phyloP scores from a whole-genome alignment of 768 basidiomycete species.

The Tremella yokohamensis region DNA sequence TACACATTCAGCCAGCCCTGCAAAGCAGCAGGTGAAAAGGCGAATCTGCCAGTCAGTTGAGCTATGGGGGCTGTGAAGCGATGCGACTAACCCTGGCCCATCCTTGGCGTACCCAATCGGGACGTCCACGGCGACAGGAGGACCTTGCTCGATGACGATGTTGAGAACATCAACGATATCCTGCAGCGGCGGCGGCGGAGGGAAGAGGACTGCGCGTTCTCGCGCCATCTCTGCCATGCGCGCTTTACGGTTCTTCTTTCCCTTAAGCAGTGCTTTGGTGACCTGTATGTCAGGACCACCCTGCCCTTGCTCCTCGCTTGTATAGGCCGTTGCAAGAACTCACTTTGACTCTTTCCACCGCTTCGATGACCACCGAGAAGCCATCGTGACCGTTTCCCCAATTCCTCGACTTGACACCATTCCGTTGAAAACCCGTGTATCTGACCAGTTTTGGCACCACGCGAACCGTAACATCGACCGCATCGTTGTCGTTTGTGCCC shows the following conservation, averaged over 20 bases:
- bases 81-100: conserved; percentile 1
- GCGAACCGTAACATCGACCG: conserved; percentile 46
- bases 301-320: background rate
- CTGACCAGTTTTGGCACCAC: conserved; percentile 51
- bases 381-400: conserved; percentile 57
- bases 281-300: background rate
- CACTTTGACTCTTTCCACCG: conserved; percentile 47
- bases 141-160: background rate
- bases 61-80: background rate
- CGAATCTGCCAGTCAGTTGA: background rate
- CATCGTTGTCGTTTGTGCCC: conserved; percentile 8
- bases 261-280: background rate
- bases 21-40: background rate
- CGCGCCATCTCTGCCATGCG: conserved; percentile 7
- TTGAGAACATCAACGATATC: background rate
- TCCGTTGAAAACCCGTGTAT: conserved; percentile 50
- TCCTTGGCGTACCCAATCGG: background rate
- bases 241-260: conserved; percentile 3
- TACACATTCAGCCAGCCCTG: background rate
- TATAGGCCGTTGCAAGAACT: conserved; percentile 17
- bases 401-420: conserved; percentile 49
- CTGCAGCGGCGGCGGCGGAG: background rate
- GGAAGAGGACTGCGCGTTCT: background rate
- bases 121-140: background rate
- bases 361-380: conserved; percentile 51